phyloP scores from a whole-genome alignment of 176 grass and related monocot genomes.

The Chloris gayana region DNA sequence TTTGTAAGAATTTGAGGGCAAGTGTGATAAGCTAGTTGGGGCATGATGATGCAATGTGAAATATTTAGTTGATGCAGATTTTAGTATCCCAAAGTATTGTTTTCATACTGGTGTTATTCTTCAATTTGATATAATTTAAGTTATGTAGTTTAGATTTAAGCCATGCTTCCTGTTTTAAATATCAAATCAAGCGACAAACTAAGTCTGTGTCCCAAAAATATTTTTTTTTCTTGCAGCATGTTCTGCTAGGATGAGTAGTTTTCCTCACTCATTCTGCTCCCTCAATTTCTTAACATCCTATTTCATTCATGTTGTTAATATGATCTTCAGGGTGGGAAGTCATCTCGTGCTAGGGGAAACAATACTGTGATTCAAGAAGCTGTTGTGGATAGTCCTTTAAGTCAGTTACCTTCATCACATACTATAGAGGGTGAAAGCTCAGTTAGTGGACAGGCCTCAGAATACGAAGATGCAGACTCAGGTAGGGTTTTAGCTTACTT shows the following conservation, averaged over 20 bases:
- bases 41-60: conserved; percentile 8
- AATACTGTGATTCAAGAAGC: conserved; percentile 50
- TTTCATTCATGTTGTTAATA: conserved; percentile 20
- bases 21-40: conserved; percentile 2
- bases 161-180: background rate
- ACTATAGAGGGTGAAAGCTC: conserved; percentile 78
- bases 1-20: background rate
- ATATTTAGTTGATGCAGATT: background rate
- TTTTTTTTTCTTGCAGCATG: too few relatives aligned
- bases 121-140: background rate
- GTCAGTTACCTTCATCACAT: conserved; percentile 65
- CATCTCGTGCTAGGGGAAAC: conserved; percentile 59
- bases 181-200: background rate
- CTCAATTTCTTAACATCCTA: background rate
- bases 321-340: conserved; percentile 64
- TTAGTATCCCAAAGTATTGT: background rate
- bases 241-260: background rate
- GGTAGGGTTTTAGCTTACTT: conserved; percentile 49
- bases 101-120: background rate
- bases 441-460: conserved; percentile 76
- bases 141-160: background rate
- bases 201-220: conserved; percentile 3
- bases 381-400: conserved; percentile 65
- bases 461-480: conserved; percentile 94
- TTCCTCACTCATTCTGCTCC: background rate